phyloP scores from a whole-genome alignment of 441 rosid species.

The Hura crepitans region DNA sequence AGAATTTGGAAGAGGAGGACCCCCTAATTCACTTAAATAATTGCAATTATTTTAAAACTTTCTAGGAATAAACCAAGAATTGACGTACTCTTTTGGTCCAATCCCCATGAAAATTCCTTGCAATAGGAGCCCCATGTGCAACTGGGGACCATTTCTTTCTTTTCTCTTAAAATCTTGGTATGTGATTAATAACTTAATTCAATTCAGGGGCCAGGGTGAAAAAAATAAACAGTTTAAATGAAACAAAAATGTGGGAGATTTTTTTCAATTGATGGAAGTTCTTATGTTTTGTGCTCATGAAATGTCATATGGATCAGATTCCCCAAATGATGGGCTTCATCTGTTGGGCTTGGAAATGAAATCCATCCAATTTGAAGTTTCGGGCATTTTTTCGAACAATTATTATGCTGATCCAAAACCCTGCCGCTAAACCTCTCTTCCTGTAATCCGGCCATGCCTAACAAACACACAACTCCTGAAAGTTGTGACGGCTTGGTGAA shows the following conservation, averaged over 20 bases:
- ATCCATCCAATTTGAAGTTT: neutral
- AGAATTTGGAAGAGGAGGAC: neutral
- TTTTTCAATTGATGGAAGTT: neutral
- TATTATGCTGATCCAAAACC: neutral
- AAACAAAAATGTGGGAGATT: too few relatives aligned
- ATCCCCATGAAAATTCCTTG: neutral
- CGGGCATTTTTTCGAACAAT: neutral
- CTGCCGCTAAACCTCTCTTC: slow-evolving; percentile 10
- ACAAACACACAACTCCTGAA: slow-evolving; percentile 22
- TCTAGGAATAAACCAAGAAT: neutral
- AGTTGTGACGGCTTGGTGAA: slow-evolving; percentile 13
- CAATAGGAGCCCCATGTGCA: neutral
- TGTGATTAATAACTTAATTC: too few relatives aligned
- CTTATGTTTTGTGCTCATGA: too few relatives aligned
- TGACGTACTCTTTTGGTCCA: neutral
- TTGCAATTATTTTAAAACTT: neutral
- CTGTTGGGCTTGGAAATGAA: neutral
- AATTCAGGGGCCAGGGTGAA: too few relatives aligned
- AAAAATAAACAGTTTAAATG: too few relatives aligned
- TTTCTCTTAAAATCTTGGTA: too few relatives aligned
- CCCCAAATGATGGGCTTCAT: too few relatives aligned
- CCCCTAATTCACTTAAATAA: neutral
- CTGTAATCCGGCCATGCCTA: slow-evolving; percentile 18
- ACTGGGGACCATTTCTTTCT: neutral
- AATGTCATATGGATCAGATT: too few relatives aligned